phyloP scores from a whole-genome alignment of 164 flowering plant genomes.

The Protea cynaroides region DNA sequence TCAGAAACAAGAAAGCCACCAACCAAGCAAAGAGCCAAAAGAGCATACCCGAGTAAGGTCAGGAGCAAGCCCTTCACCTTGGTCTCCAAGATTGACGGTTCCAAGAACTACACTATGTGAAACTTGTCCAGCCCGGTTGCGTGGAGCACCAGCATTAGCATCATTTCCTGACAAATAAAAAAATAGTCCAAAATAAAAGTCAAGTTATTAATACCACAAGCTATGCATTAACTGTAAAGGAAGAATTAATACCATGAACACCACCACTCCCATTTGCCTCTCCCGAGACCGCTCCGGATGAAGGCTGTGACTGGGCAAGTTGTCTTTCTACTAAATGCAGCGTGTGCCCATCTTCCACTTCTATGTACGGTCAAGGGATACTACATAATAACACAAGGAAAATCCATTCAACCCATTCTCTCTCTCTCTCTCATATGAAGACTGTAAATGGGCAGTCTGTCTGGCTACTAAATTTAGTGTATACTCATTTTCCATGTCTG shows the following conservation, averaged over 20 bases:
- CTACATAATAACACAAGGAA: background rate
- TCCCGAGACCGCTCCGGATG: conserved; percentile 40
- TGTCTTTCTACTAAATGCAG: conserved; percentile 89
- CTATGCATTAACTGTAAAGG: background rate
- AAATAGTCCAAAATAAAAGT: background rate
- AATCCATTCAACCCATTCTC: no score
- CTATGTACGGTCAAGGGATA: conserved; percentile 42
- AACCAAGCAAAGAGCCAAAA: background rate
- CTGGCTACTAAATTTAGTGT: conserved; percentile 40
- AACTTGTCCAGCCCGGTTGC: conserved; percentile 66
- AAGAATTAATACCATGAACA: background rate
- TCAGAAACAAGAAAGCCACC: background rate
- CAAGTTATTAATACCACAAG: background rate
- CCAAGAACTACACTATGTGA: conserved; percentile 94
- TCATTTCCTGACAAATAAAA: conserved; percentile 48
- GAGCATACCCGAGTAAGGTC: conserved; percentile 67
- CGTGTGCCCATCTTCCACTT: conserved; percentile 87
- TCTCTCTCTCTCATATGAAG: no score
- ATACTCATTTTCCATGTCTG: conserved; percentile 88
- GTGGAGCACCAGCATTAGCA: conserved; percentile 42
- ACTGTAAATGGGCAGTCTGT: no score
- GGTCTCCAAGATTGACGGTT: conserved; percentile 81
- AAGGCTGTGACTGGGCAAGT: conserved; percentile 50
- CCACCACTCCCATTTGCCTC: conserved; percentile 36
- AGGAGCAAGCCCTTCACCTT: conserved; percentile 60